Evolutionary conservation across 2,329 filamentous ascomycete genomes (phyloP), one percentile per base, ranked within the genome.

Genomic region (Cytospora schulzeri): DNA sequence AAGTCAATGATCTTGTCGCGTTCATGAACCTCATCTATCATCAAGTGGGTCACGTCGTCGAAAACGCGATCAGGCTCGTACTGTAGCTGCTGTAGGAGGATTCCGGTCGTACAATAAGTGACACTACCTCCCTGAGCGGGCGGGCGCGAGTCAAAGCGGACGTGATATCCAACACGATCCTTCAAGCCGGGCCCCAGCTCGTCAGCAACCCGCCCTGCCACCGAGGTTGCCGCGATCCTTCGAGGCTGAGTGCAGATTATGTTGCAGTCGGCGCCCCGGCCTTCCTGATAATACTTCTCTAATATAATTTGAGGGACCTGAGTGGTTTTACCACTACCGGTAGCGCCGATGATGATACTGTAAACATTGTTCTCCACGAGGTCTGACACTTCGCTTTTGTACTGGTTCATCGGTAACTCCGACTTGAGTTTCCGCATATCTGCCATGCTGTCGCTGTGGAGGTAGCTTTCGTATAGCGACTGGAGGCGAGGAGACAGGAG

Each of bases 301-400:
- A 84, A 71, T 29, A 84, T 65, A n/a, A 84, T 80, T 66, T 84
- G 82, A n/a, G 82, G 81, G 11, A 84, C 75, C 70, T 84, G 82
- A 0, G 64, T 66, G 15, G 64, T 66, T 31, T 66, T 66, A 14
- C 64, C 64, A 29, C 64, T 66, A 14, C 64, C 64, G 15, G 64
- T 66, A 4, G 64, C 64, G 11, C 64, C 64, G 15, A 66, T 66
- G 52, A 66, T 58, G 19, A 64, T 51, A 33, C 64, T 38, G 53
- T 61, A 66, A 12, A 64, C 57, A 35, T 66, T 64, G 35, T 58
- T 41, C 7, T 64, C 26, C 24, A 66, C 61, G n/a, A 64, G 50
- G 11, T 55, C 26, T 14, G n/a, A 45, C 22, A 65, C 63, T 14
- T 35, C 41, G 45, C 45, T 33, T 19, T 59, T 59, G 28, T 62